These are phyloP conservation scores for Scorias spongiosa DNA, from an alignment of 2,329 filamentous ascomycete species.

Conservation along the genomic window DNA sequence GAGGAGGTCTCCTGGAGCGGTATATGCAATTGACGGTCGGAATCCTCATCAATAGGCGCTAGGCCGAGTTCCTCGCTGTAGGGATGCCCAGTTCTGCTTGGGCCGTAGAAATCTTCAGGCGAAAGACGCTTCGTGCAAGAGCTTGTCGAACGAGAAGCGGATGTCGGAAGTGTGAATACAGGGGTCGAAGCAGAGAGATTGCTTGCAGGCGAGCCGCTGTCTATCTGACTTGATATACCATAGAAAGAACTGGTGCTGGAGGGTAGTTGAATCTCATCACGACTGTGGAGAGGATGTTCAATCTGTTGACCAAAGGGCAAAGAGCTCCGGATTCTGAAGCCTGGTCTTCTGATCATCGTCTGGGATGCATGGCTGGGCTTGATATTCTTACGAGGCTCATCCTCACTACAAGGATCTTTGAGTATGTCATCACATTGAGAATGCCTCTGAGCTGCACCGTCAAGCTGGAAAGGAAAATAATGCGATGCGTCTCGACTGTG, in stretches of 20 bases:
- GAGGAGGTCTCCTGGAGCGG: conserved; percentile 16
- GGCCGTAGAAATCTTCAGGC: conserved; percentile 13
- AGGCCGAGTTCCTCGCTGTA: conserved; percentile 9
- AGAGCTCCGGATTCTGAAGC: neutral
- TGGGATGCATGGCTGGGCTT: neutral
- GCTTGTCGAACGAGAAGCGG: neutral
- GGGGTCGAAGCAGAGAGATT: neutral
- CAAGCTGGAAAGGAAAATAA: too few relatives aligned
- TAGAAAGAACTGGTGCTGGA: neutral
- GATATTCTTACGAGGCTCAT: too few relatives aligned
- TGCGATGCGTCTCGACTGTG: neutral
- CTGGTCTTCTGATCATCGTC: neutral
- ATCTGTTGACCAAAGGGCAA: neutral
- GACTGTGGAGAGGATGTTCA: neutral
- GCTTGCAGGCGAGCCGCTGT: neutral
- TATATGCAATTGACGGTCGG: conserved; percentile 12
- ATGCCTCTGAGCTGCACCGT: too few relatives aligned
- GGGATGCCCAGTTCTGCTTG: conserved; percentile 8
- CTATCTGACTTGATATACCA: neutral
- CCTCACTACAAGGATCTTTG: too few relatives aligned
- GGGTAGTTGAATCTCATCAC: neutral
- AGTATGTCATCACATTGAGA: too few relatives aligned
- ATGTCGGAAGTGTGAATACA: neutral
- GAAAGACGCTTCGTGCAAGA: conserved; percentile 13
- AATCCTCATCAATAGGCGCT: conserved; percentile 20